Conservation (phyloP, 257 asterid species). For the Haberlea rhodopensis region DNA sequence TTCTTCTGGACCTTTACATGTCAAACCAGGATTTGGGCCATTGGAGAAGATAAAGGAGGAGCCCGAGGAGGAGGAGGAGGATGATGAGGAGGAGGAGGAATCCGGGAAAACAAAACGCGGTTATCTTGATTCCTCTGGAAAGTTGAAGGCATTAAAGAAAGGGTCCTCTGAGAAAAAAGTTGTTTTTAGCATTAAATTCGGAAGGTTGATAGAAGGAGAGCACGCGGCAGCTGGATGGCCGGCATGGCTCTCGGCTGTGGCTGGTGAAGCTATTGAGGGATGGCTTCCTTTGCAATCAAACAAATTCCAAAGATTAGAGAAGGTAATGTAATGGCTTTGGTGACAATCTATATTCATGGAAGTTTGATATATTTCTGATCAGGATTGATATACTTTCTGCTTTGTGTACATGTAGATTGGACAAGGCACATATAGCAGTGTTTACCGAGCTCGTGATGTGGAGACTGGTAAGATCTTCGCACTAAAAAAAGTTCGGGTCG, state of each 20-base stretch:
- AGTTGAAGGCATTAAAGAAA: slow-evolving; percentile 34
- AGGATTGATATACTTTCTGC: too few species aligned
- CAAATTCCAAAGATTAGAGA: slow-evolving; percentile 49
- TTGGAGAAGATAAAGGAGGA: slow-evolving; percentile 88
- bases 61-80: slow-evolving; percentile 66
- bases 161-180: slow-evolving; percentile 40
- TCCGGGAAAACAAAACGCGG: slow-evolving; percentile 19
- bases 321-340: slow-evolving; percentile 33
- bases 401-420: slow-evolving; percentile 33
- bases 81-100: slow-evolving; percentile 36
- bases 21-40: slow-evolving; percentile 36
- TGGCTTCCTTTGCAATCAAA: slow-evolving; percentile 63
- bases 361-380: too few species aligned
- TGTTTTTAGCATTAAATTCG: slow-evolving; percentile 60
- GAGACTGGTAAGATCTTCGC: slow-evolving; percentile 39
- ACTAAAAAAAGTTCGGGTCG: slow-evolving; percentile 47
- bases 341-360: background rate
- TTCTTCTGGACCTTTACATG: slow-evolving; percentile 32
- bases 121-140: slow-evolving; percentile 25
- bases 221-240: slow-evolving; percentile 81
- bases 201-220: slow-evolving; percentile 54
- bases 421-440: slow-evolving; percentile 52
- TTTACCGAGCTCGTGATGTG: slow-evolving; percentile 42
- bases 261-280: slow-evolving; percentile 63
- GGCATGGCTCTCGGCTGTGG: slow-evolving; percentile 63